Base-by-base conservation (phyloP, 2,329 filamentous ascomycete genomes). In the Aspergillus cejpii region DNA sequence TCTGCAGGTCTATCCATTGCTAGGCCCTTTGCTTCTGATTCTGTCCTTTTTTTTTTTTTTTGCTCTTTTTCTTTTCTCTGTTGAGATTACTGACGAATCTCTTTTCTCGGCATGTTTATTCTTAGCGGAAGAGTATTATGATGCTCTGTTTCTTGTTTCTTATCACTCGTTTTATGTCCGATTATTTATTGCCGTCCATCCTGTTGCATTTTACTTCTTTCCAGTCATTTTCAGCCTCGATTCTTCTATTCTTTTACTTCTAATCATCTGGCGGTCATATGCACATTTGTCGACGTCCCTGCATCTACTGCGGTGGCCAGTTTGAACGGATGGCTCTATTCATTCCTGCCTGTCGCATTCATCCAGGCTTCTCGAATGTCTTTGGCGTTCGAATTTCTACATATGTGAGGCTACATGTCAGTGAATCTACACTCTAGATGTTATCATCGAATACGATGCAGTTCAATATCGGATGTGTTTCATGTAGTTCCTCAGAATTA, bases 81-180 rank as follows among this genome's bases (percentile, higher is more conserved):
- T 53, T 50, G 49, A 50, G 53, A 51, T 53, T 48, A 46, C 50
- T 64, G 59, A 65, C 61, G 61, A 64, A 62, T 62, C 51, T 64
- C 56, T 63, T 63, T 64, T 54, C 54, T 58, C 53, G 52, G 50
- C 50, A 48, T 54, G 51, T 58, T n/a, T 45, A 34, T 54, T 52
- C 41, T 48, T 48, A 57, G 54, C 52, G 49, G 60, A 56, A 58
- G 62, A 59, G 60, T 60, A 60, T 53, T 60, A 60, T 53, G 58
- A 64, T 52, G 50, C 56, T 58, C 51, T 58, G 43, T 39, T 41
- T 44, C n/a, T 43, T 34, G 49, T 45, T 50, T 63, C 55, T 56
- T 58, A 58, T 61, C 61, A 49, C 57, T 66, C 62, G 31, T 63
- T 66, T 60, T 53, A 4, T 24, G 23, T 24, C 23, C 23, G 23